These are phyloP conservation scores for Penicillium verhagenii DNA, from an alignment of 495 filamentous ascomycete species.

Conservation along the genomic window DNA sequence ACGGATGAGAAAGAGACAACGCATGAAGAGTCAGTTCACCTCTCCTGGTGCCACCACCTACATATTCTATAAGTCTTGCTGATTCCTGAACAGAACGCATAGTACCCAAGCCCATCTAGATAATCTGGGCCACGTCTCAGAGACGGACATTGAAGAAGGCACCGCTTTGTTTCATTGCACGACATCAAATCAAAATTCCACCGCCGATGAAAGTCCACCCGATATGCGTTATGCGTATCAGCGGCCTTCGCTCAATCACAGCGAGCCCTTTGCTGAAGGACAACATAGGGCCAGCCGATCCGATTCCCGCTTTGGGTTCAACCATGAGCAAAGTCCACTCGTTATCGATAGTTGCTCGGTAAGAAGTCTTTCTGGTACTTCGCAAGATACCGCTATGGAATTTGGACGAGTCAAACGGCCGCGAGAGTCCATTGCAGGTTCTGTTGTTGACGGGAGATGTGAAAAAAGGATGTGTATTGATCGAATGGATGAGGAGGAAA, in stretches of 20 bases:
- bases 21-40: too few species aligned
- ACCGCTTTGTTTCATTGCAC: not conserved
- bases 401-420: slow-evolving; percentile 1
- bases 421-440: slow-evolving; percentile 3
- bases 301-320: not conserved
- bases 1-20: too few species aligned
- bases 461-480: slow-evolving; percentile 17
- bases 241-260: not conserved
- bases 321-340: slow-evolving; percentile 4
- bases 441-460: slow-evolving; percentile 4
- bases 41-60: too few species aligned
- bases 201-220: not conserved
- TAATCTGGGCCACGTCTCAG: not conserved
- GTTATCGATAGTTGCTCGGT: not conserved
- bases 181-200: not conserved
- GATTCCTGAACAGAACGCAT: not conserved
- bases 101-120: not conserved
- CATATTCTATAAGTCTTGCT: too few species aligned
- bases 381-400: not conserved
- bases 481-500: slow-evolving; percentile 25
- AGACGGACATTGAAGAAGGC: not conserved
- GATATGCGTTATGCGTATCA: not conserved
- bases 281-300: not conserved
- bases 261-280: not conserved
- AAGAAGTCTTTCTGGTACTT: not conserved